These are phyloP conservation scores for Panicum virgatum DNA, from an alignment of 202 grass and related monocot genomes.

Conservation along the genomic window DNA sequence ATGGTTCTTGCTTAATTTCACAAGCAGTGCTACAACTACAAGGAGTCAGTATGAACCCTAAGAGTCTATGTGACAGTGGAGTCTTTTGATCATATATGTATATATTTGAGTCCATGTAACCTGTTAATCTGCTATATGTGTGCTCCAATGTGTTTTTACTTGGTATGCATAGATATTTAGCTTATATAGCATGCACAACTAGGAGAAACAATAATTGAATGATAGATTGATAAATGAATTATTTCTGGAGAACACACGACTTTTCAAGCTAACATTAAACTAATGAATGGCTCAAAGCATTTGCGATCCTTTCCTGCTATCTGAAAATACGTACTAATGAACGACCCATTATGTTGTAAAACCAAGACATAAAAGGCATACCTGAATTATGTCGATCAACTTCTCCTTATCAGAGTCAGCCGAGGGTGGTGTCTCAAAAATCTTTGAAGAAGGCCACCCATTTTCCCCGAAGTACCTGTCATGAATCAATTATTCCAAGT, in stretches of 20 bases:
- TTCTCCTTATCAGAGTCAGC: conserved; percentile 74
- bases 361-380: conserved; percentile 17
- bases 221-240: neutral
- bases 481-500: conserved; percentile 8
- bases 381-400: conserved; percentile 84
- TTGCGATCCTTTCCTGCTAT: neutral
- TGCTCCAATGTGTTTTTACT: neutral
- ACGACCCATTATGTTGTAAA: neutral
- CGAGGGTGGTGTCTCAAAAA: conserved; percentile 68
- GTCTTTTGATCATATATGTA: neutral
- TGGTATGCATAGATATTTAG: neutral
- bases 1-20: neutral
- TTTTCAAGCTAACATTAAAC: conserved; percentile 14
- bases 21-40: neutral
- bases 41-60: neutral
- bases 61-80: neutral
- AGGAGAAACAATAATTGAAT: neutral
- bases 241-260: neutral
- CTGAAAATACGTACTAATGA: conserved; percentile 2
- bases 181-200: neutral
- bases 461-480: conserved; percentile 82
- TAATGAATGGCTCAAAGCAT: conserved; percentile 17
- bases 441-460: conserved; percentile 88
- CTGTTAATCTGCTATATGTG: neutral
- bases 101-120: neutral